Base-by-base conservation (phyloP, 441 rosid genomes). In the Adansonia madagascariensis region DNA sequence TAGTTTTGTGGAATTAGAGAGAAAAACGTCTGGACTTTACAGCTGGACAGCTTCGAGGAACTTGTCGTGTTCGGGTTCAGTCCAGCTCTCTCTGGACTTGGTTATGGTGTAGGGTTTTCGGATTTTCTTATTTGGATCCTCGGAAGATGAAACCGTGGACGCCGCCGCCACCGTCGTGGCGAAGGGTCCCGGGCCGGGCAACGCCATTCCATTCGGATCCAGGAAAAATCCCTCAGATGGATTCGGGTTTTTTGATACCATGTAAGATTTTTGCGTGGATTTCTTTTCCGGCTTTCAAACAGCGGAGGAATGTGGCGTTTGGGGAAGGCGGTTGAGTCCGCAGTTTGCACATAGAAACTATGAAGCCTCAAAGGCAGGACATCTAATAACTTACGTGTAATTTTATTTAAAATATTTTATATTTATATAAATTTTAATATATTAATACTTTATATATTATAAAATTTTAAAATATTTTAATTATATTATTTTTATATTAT, bases 41-140 rank as follows among this genome's bases (percentile, higher is more conserved):
- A 92, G 84, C 72, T 92, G 97, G 39, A 94, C 93, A 76, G 98
- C 97, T 88, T 94, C 98, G 70, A 94, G 92, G 77, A 94, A 94
- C 84, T 90, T 91, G 73, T 94, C 98, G 77, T 92, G 98, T 79
- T 92, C 98, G 49, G 91, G 98, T 20, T 94, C 97, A 1, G 97
- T 89, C 98, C 98, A 94, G 92, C 89, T 94, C 91, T 94, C 97
- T 61, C 98, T 89, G 5, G 97, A 92, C 86, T 94, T 94, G 35
- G 95, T 88, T 57, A 94, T 91, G 10, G 95, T 94, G 80, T 92
- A 92, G 22, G 97, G 97, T 82, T 94, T 94, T 80, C 97, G 82
- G 57, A 90, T 87, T 90, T 92, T 94, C 93, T 88, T 91, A 76
- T 75, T 83, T 3, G 83, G 84, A 75, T 94, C 98, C 81, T 90